Evolutionary conservation across 2,329 filamentous ascomycete genomes (phyloP), one percentile per base, ranked within the genome.

Genomic region (Grosmannia serpens): DNA sequence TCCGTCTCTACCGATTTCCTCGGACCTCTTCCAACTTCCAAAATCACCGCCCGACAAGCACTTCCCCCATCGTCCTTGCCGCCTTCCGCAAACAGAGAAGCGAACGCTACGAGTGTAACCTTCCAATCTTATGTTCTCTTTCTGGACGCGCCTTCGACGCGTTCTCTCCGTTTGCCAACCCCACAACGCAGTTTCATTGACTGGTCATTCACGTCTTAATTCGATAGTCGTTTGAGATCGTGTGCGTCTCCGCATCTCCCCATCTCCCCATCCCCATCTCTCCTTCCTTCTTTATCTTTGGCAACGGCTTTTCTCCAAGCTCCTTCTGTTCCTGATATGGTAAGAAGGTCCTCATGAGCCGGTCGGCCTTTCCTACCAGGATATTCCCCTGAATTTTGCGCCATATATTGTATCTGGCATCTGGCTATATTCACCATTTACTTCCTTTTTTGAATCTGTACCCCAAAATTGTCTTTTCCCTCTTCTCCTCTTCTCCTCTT

Each of bases 281-380:
- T 58, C 57, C 56, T 53, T 57, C 44, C 51, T 17, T 44, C 9
- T 49, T 4, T 31, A 1, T 27, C 24, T 35, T 31, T 24, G 27
- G 22, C 7, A 1, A 3, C 22, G 24, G 24, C 27, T 56, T 55
- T 53, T 26, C 20, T 6, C 31, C 24, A 17, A 5, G n/a, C 26
- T n/a, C n/a, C 38, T 49, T 50, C 35, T 38, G 53, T 52, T 58
- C 53, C 44, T 13, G 27, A 54, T 58, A n/a, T 13, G 53, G 60
- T 44, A 61, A 38, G 53, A 46, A 33, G n/a, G 20, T 13, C 15
- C 15, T 17, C 22, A 29, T 51, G 35, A 47, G 31, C 22, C 52
- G 49, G 51, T 61, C 55, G 61, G n/a, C 22, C 59, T 56, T 62
- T 60, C 61, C 59, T 53, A 33, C 35, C 27, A 52, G 41, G 44